phyloP scores from a whole-genome alignment of 768 basidiomycete genomes.

The Pleurotus giganteus region DNA sequence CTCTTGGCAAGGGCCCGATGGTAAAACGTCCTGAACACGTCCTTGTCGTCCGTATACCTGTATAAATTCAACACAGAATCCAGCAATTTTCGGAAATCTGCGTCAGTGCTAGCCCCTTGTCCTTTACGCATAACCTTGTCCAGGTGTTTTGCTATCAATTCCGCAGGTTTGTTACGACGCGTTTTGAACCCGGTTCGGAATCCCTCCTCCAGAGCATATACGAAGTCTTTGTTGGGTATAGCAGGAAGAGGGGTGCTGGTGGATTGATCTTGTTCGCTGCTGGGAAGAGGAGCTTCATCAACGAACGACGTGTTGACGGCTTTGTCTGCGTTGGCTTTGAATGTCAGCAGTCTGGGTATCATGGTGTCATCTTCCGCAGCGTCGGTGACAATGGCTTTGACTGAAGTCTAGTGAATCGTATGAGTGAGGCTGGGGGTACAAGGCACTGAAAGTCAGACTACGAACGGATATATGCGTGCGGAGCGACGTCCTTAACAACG shows the following conservation, averaged over 20 bases:
- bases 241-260: constrained; percentile 31
- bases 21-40: constrained; percentile 93
- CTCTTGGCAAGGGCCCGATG: constrained; percentile 87
- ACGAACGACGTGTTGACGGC: constrained; percentile 53
- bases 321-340: constrained; percentile 58
- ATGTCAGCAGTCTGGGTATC: constrained; percentile 68
- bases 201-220: constrained; percentile 67
- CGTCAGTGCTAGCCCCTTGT: constrained; percentile 65
- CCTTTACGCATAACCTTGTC: constrained; percentile 87
- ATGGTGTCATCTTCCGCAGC: constrained; percentile 65
- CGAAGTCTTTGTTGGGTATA: constrained; percentile 52
- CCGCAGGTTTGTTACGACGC: constrained; percentile 80
- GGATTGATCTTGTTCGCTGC: constrained; percentile 18
- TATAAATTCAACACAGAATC: constrained; percentile 73
- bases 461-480: constrained; percentile 58
- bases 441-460: constrained; percentile 1
- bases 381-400: constrained; percentile 67
- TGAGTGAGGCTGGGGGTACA: background rate
- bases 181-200: constrained; percentile 74
- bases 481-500: constrained; percentile 59
- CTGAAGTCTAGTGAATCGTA: constrained; percentile 42
- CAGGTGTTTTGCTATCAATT: constrained; percentile 90
- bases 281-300: constrained; percentile 29
- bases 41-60: constrained; percentile 87
- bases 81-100: constrained; percentile 59